phyloP scores from a whole-genome alignment of 352 stramenopile species.

The Phytophthora megakarya region DNA sequence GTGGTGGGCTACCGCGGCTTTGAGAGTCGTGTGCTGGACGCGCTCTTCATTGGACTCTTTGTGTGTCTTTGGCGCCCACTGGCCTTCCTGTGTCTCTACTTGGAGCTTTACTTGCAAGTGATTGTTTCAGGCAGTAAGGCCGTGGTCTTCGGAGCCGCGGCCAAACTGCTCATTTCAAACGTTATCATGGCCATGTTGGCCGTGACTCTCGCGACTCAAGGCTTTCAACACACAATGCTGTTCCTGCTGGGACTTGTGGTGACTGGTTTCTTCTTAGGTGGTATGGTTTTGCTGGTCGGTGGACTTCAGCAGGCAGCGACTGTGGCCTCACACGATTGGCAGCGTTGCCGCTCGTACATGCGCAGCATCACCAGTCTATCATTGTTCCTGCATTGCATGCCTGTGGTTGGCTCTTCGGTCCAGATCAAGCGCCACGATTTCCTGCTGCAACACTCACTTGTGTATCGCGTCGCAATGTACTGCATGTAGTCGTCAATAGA shows the following conservation, averaged over 20 bases:
- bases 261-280: constrained; percentile 54
- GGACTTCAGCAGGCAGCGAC: constrained; percentile 57
- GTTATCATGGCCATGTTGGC: constrained; percentile 54
- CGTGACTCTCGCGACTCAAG: constrained; percentile 51
- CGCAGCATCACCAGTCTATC: constrained; percentile 84
- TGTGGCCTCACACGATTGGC: constrained; percentile 64
- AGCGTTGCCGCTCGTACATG: constrained; percentile 70
- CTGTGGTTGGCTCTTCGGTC: constrained; percentile 63
- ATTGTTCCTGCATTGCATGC: constrained; percentile 73
- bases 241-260: constrained; percentile 54
- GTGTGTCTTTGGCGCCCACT: constrained; percentile 80
- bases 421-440: constrained; percentile 81
- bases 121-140: constrained; percentile 73
- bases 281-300: constrained; percentile 66
- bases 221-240: constrained; percentile 61
- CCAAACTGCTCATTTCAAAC: constrained; percentile 67
- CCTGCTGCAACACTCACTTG: constrained; percentile 72
- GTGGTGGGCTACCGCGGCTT: constrained; percentile 71
- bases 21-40: constrained; percentile 74
- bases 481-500: constrained; percentile 53
- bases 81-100: constrained; percentile 79
- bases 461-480: constrained; percentile 75
- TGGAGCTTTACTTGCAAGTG: constrained; percentile 75
- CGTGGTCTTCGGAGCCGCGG: constrained; percentile 64
- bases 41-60: constrained; percentile 69